Base-by-base conservation (phyloP, 441 rosid species). In the Geranium incanum region DNA sequence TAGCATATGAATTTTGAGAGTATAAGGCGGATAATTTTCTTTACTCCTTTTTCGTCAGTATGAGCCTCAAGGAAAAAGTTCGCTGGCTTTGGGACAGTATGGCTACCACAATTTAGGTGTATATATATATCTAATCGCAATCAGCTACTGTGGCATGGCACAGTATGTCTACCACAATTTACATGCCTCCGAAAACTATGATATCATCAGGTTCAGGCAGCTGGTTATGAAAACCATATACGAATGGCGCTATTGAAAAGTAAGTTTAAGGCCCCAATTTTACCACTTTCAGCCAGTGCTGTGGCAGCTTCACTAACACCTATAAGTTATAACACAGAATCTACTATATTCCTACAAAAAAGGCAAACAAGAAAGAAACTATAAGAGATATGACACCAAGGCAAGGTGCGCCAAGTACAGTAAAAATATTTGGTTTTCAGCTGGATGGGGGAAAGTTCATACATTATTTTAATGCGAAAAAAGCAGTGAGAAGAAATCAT, bases 241-340 rank as follows among this genome's bases (percentile, higher is more conserved):
- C 79, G 95, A 96, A 88, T 95, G 98, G 13, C 97, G 95, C 86
- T 21, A 21, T 95, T 95, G 79, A 95, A 92, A 59, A 91, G 89
- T 68, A 90, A 93, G 76, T 92, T 92, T 41, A 95, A 81, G 62
- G 98, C 96, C 76, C 98, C 99, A 71, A 95, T 87, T 81, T 90
- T 95, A 68, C 99, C 99, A 75, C 85, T 89, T 85, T 92, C 95
- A 75, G 99, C 92, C 77, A 95, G 96, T 66, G 80, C 72, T 67
- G 82, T 73, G 57, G 96, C 99, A 70, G 87, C 88, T 84, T 86
- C 88, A 76, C 80, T 78, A 41, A 93, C 76, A 68, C 88, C 21
- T 21, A 21, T 21, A 21, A 21, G 21, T 88, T 80, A 76, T 81
- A 73, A 82, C 83, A 59, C 97, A 95, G 68, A 92, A 95, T 84